Base-by-base conservation (phyloP, 306 rosid genomes). In the Cercis canadensis region DNA sequence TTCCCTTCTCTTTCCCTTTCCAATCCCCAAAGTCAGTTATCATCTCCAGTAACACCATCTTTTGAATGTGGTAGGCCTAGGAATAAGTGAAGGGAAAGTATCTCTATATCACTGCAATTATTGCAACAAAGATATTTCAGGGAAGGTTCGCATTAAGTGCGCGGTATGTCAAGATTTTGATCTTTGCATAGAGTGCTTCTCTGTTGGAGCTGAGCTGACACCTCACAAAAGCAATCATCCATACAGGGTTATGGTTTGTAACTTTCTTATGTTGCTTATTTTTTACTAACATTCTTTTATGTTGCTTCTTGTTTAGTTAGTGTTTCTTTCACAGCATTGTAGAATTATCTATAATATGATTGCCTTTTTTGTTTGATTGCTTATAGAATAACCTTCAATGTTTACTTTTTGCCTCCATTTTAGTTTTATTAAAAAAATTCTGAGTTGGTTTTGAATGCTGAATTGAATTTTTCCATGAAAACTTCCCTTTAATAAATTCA, bases 81-180 rank as follows among this genome's bases (percentile, higher is more conserved):
- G 87, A 60, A 50, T 87, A 55, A 64, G 80, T 77, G 89, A 88
- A 43, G 96, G 88, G 39, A 90, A 90, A 73, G 78, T 69, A 67
- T 90, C 96, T 56, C 80, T 84, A 59, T 88, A 93, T 81, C 98
- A 90, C 76, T 93, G 97, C 77, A 93, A 93, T 76, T 93, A 90
- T 73, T 93, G 98, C 87, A 79, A 87, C 87, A 90, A 90, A 82
- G 98, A 93, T 75, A 90, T 93, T 78, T 88, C 98, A 0, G 92
- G 94, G 77, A 88, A 78, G 83, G 81, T 88, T 72, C 97, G 92
- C 57, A 85, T 93, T 65, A 93, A 90, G 74, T 93, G 98, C 16
- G 85, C 14, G 36, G 67, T 74, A 32, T 93, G 98, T 85, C 97
- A 90, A 11, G 49, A 43, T 43, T 43, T 43, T 43, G 49, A 43